Conservation (phyloP, 2,329 filamentous ascomycete species). For the Cyclaneusma minus region DNA sequence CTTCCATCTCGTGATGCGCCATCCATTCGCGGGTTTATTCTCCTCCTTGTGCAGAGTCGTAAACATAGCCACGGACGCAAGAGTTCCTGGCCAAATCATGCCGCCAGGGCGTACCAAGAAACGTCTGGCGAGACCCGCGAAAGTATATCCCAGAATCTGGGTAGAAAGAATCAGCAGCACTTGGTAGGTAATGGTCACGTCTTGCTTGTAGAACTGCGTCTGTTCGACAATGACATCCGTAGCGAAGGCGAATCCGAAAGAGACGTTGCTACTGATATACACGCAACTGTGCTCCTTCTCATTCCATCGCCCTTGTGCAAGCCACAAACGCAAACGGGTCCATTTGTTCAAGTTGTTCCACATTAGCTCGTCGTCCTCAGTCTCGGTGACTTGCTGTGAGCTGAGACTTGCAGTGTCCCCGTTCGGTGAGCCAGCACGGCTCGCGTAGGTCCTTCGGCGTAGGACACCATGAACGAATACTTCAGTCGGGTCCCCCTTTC, state of each 20-base stretch:
- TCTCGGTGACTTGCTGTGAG: background rate
- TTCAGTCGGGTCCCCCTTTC: slow-evolving; percentile 34
- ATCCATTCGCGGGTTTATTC: slow-evolving; percentile 68
- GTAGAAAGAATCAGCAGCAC: slow-evolving; percentile 72
- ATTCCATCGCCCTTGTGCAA: slow-evolving; percentile 71
- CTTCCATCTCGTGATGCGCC: slow-evolving; percentile 67
- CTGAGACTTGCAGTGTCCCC: slow-evolving; percentile 1
- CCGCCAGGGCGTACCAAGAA: slow-evolving; percentile 74
- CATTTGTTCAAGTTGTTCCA: slow-evolving; percentile 20
- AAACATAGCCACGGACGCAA: slow-evolving; percentile 85
- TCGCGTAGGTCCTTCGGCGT: slow-evolving; percentile 18
- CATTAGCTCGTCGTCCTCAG: slow-evolving; percentile 12
- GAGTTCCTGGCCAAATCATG: slow-evolving; percentile 83
- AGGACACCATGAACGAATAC: slow-evolving; percentile 40
- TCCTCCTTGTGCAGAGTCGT: slow-evolving; percentile 72
- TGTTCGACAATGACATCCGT: slow-evolving; percentile 86
- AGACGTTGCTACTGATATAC: slow-evolving; percentile 80
- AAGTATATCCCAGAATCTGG: slow-evolving; percentile 74
- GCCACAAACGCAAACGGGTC: slow-evolving; percentile 47
- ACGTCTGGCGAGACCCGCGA: slow-evolving; percentile 66
- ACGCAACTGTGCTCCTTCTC: slow-evolving; percentile 82
- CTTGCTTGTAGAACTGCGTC: slow-evolving; percentile 75
- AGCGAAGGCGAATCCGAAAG: slow-evolving; percentile 78
- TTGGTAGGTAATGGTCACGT: slow-evolving; percentile 63
- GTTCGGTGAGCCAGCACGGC: no score